Evolutionary conservation across 2,329 filamentous ascomycete genomes (phyloP).

Genomic region (Cadophora malorum): DNA sequence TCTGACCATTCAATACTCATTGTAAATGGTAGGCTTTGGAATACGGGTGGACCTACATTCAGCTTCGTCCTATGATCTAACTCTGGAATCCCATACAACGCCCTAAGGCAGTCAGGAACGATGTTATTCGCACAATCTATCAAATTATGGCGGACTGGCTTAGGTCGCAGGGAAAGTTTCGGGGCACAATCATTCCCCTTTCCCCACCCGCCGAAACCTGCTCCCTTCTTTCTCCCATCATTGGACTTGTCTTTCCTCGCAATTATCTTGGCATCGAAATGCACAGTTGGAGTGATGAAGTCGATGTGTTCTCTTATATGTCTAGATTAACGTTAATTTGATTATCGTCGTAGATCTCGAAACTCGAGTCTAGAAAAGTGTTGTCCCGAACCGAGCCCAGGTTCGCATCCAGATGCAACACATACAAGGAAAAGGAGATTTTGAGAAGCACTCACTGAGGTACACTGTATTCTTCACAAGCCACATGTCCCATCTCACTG

Average conservation of each 20-base stretch:
- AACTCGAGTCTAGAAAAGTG: no score
- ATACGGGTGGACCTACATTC: no score
- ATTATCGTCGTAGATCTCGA: neutral
- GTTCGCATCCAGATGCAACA: no score
- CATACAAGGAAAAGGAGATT: no score
- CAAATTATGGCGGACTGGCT: conserved; percentile 23
- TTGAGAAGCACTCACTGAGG: conserved; percentile 14
- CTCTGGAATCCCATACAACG: conserved; percentile 54
- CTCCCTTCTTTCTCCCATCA: conserved; percentile 14
- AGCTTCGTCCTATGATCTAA: conserved; percentile 19
- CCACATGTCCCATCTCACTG: neutral
- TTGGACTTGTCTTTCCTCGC: conserved; percentile 18
- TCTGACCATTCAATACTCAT: no score
- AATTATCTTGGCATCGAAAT: conserved; percentile 38
- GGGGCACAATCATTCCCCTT: conserved; percentile 1
- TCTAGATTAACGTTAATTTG: neutral
- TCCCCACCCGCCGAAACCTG: conserved; percentile 5
- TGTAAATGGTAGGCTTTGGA: no score
- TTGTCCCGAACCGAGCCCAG: no score
- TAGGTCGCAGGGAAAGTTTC: conserved; percentile 14
- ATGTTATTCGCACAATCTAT: neutral
- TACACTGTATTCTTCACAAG: neutral
- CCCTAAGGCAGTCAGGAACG: conserved; percentile 57
- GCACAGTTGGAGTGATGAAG: conserved; percentile 41
- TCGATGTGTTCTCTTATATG: conserved; percentile 39